Base-by-base conservation (phyloP, 2,329 filamentous ascomycete species). In the Aspergillus sp. region DNA sequence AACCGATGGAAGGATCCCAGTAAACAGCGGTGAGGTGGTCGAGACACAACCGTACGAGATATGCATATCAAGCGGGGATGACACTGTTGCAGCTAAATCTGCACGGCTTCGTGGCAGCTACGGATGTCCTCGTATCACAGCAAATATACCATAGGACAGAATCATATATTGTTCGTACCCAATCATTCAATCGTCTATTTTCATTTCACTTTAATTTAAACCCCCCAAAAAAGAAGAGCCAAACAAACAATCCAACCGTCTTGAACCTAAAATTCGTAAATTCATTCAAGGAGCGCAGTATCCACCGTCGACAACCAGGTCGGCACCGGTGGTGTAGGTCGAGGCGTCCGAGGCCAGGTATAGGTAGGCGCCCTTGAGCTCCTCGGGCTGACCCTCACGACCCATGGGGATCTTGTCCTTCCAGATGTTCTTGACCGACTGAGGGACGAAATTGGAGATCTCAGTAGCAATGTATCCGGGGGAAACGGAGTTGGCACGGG, bases 351-450 rank as follows among this genome's bases (percentile, higher is more conserved):
- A 88, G 15, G 86, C 85, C 48, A 94, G 74, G 68, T 90, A 93
- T 43, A 94, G 70, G 65, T 86, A 95, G 15, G 85, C 85, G 17
- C 87, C 89, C 73, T 91, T 90, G 58, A 94, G 75, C 73, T 95
- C 88, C 51, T 81, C 79, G 2, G 81, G 74, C 54, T 83, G 75
- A 7, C 85, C 88, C 62, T 90, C 84, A 55, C 88, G 64, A 71
- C 82, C 86, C 82, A 93, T 86, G 7, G 86, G 86, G 37, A 85
- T 90, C 77, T 86, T 90, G 60, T 83, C 81, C 63, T 81, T 82
- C 84, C 87, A 90, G 49, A 86, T 75, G 41, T 79, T 74, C 76
- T 88, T 87, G 3, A 80, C 84, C 57, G 87, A 84, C 7, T 74
- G 60, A 0, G 80, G 73, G 7, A 82, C 76, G 61, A 87, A 88